phyloP scores from a whole-genome alignment of 108 stramenopile species.

The Pseudonitzschia multiseries region DNA sequence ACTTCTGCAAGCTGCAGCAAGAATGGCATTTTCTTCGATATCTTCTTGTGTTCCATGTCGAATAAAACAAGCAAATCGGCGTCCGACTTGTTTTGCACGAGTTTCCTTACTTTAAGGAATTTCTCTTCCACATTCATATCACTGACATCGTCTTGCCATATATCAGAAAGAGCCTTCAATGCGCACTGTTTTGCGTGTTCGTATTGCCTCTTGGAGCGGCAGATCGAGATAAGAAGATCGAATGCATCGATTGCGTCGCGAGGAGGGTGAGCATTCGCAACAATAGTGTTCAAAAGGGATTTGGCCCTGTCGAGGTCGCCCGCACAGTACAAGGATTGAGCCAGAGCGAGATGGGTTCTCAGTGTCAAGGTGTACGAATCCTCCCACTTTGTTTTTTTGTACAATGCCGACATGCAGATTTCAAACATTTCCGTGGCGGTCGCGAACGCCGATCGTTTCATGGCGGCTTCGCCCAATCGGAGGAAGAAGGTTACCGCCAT shows the following conservation, averaged over 20 bases:
- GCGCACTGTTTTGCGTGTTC: slow-evolving; percentile 8
- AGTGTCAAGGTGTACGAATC: slow-evolving; percentile 1
- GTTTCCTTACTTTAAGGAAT: slow-evolving; percentile 1
- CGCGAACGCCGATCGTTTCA: slow-evolving; percentile 6
- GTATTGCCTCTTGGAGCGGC: slow-evolving; percentile 8
- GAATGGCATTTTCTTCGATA: slow-evolving; percentile 11
- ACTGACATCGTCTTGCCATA: slow-evolving; percentile 4
- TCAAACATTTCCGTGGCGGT: slow-evolving; percentile 3
- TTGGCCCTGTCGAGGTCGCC: slow-evolving; percentile 11
- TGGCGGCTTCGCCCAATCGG: neutral
- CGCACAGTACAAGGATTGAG: slow-evolving; percentile 2
- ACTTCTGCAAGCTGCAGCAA: slow-evolving; percentile 19
- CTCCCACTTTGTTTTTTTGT: slow-evolving; percentile 12
- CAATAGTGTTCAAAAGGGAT: slow-evolving; percentile 8
- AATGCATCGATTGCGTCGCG: slow-evolving; percentile 13
- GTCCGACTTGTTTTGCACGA: slow-evolving; percentile 10
- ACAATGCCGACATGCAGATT: neutral
- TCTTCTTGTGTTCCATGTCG: slow-evolving; percentile 23
- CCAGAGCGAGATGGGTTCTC: slow-evolving; percentile 9
- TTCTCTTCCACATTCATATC: neutral
- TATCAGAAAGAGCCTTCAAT: slow-evolving; percentile 9
- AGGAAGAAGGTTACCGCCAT: neutral
- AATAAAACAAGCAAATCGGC: slow-evolving; percentile 16
- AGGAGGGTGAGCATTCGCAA: slow-evolving; percentile 7
- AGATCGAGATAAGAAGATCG: slow-evolving; percentile 2